Percentiles rank a stretch among this genome's conserved stretches.
phyloP scores from a whole-genome alignment of 2,329 filamentous ascomycete genomes.

The Thelonectria rubi region DNA sequence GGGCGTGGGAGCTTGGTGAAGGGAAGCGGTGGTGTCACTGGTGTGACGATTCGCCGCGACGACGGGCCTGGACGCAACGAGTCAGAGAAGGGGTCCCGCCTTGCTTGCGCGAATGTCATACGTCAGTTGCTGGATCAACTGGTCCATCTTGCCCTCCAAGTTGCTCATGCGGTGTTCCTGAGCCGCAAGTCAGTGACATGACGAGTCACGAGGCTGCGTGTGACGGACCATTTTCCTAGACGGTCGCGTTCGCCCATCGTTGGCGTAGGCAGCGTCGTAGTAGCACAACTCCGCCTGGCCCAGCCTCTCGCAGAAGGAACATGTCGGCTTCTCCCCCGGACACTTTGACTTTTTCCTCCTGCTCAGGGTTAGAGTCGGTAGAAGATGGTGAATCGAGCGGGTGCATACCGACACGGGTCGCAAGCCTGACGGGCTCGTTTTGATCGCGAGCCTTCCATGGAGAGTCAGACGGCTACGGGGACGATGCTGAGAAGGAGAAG shows the following conservation, averaged over 20 bases:
- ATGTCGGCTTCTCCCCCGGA: conserved; percentile 32
- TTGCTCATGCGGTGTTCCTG: conserved; percentile 47
- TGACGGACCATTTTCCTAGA: conserved; percentile 29
- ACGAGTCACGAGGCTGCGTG: background rate
- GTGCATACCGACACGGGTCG: too few relatives aligned
- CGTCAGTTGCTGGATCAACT: conserved; percentile 35
- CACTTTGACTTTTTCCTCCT: conserved; percentile 39
- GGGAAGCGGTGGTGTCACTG: background rate
- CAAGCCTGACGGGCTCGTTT: too few relatives aligned
- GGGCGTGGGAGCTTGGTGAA: conserved; percentile 1
- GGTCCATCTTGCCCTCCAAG: conserved; percentile 41
- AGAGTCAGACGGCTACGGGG: too few relatives aligned
- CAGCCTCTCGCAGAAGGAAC: conserved; percentile 35
- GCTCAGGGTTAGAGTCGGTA: background rate
- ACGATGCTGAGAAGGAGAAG: too few relatives aligned
- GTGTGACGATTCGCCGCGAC: conserved; percentile 6
- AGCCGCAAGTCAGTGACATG: too few relatives aligned
- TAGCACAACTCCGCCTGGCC: conserved; percentile 21
- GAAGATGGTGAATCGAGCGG: too few relatives aligned
- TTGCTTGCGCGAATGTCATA: background rate
- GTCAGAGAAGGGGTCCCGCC: background rate
- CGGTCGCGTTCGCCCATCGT: conserved; percentile 21
- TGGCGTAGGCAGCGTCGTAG: conserved; percentile 7
- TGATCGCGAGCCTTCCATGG: too few relatives aligned
- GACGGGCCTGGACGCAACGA: background rate